phyloP scores from a whole-genome alignment of 2,329 filamentous ascomycete genomes.

The Cyphellophora attinorum region DNA sequence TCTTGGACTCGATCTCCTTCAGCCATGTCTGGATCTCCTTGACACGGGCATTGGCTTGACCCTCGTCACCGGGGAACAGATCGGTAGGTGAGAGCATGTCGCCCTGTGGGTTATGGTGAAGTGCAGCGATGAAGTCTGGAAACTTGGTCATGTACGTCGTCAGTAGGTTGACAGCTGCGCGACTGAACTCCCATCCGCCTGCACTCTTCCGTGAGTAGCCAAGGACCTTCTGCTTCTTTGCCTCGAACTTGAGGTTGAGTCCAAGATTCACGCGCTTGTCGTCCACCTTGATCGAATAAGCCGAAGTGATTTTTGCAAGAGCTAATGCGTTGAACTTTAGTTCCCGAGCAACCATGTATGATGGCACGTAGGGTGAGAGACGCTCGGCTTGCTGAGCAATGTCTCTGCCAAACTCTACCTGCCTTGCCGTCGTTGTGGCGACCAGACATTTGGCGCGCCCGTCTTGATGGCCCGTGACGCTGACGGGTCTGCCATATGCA shows the following conservation, averaged over 20 bases:
- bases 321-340: conserved; percentile 76
- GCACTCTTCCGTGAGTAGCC: conserved; percentile 83
- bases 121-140: conserved; percentile 86
- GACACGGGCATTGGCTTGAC: conserved; percentile 63
- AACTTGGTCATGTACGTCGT: conserved; percentile 87
- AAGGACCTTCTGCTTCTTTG: conserved; percentile 86
- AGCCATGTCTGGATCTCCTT: conserved; percentile 93
- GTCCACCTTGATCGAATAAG: conserved; percentile 75
- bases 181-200: conserved; percentile 92
- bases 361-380: conserved; percentile 69
- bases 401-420: conserved; percentile 69
- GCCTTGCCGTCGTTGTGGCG: conserved; percentile 60
- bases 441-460: conserved; percentile 73
- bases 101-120: conserved; percentile 74
- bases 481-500: conserved; percentile 82
- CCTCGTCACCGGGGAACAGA: conserved; percentile 60
- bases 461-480: conserved; percentile 63
- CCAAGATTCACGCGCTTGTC: conserved; percentile 81
- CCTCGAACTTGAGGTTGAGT: conserved; percentile 94
- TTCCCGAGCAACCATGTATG: conserved; percentile 76
- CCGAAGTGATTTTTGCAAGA: conserved; percentile 90
- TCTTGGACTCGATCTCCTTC: conserved; percentile 81
- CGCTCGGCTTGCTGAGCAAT: conserved; percentile 64
- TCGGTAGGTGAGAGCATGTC: conserved; percentile 78
- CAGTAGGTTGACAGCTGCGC: conserved; percentile 69